These are phyloP conservation scores for Teratosphaeria viscida DNA, from an alignment of 2,329 filamentous ascomycete species.

Conservation along the genomic window DNA sequence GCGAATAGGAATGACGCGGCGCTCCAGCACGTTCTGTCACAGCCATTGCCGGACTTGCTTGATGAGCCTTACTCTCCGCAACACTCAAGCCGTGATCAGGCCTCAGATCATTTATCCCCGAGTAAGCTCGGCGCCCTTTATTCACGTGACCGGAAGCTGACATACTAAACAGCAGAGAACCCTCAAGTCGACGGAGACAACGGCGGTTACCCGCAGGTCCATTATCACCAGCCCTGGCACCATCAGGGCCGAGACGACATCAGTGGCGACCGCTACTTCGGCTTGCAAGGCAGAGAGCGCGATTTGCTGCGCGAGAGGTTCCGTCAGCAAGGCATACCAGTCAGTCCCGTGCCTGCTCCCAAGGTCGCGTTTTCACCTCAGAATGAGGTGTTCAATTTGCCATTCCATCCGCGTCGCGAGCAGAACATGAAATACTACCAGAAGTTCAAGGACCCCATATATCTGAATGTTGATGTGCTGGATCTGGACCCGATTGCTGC, in stretches of 20 bases:
- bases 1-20: background rate
- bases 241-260: conserved; percentile 1
- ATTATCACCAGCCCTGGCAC: background rate
- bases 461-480: background rate
- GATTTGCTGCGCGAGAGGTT: background rate
- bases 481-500: background rate
- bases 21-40: background rate
- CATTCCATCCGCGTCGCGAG: background rate
- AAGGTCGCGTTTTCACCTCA: background rate
- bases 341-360: background rate
- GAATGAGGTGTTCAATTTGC: background rate
- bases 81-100: background rate
- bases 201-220: background rate
- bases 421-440: background rate
- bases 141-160: background rate
- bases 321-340: conserved; percentile 1
- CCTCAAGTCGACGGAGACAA: conserved; percentile 3
- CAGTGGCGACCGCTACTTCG: conserved; percentile 4
- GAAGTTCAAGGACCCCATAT: background rate
- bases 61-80: background rate
- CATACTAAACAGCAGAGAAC: background rate
- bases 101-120: background rate
- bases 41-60: background rate
- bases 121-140: background rate
- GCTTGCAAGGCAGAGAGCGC: background rate